A percentile compares a stretch with the other conserved stretches of the same genome.
phyloP scores from a whole-genome alignment of 768 basidiomycete genomes.

The Lentinula guzmanii region DNA sequence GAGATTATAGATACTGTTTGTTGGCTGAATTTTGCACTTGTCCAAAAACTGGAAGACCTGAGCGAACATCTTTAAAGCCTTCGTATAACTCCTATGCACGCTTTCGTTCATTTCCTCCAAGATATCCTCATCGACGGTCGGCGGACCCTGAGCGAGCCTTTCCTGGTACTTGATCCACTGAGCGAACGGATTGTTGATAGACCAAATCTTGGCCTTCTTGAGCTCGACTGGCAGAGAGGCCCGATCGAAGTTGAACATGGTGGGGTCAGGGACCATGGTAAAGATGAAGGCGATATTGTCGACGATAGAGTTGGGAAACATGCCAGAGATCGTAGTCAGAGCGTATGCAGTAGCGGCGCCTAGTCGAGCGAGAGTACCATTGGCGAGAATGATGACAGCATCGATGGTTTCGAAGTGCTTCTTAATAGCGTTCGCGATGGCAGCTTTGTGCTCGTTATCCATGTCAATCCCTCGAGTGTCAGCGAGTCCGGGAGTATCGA shows the following conservation, averaged over 20 bases:
- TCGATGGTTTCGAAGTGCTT: constrained; percentile 13
- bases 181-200: neutral
- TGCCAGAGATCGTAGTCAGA: constrained; percentile 13
- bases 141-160: neutral
- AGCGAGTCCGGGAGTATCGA: constrained; percentile 23
- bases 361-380: constrained; percentile 18
- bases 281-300: constrained; percentile 16
- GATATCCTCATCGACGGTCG: neutral
- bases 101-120: neutral
- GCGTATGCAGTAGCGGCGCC: constrained; percentile 20
- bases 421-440: constrained; percentile 18
- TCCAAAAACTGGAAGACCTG: neutral
- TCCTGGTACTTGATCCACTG: neutral
- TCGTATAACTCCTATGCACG: neutral
- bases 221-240: neutral
- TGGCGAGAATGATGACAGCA: constrained; percentile 23
- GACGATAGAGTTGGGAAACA: constrained; percentile 15
- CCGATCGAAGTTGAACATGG: neutral
- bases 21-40: neutral
- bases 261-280: neutral
- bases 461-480: constrained; percentile 21
- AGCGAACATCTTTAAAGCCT: neutral
- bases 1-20: neutral
- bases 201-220: neutral
- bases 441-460: constrained; percentile 18